Conservation (phyloP, 2,329 filamentous ascomycete genomes). For the Colletotrichum liaoningense region DNA sequence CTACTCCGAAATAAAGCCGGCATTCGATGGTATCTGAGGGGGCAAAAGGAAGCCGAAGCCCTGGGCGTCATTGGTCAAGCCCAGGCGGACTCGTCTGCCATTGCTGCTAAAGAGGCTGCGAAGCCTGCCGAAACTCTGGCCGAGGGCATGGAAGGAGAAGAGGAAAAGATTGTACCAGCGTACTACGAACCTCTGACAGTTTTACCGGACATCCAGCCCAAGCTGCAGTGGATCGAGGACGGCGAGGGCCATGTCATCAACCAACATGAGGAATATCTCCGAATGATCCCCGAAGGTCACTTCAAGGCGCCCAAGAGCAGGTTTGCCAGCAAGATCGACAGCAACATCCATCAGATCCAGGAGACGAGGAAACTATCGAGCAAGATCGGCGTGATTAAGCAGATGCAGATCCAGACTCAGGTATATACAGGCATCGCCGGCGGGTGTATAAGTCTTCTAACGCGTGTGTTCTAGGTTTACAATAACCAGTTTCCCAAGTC, state of each 20-base stretch:
- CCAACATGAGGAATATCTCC: slow-evolving; percentile 85
- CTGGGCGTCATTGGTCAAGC: slow-evolving; percentile 53
- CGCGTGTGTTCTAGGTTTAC: slow-evolving; percentile 76
- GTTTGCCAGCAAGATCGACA: slow-evolving; percentile 83
- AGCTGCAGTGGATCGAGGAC: slow-evolving; percentile 90
- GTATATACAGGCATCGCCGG: slow-evolving; percentile 58
- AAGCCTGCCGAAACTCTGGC: slow-evolving; percentile 81
- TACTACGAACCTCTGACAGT: slow-evolving; percentile 92
- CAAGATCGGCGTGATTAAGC: slow-evolving; percentile 97
- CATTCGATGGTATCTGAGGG: slow-evolving; percentile 89
- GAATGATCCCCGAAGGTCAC: slow-evolving; percentile 77
- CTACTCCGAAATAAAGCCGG: slow-evolving; percentile 85
- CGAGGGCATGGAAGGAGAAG: slow-evolving; percentile 92
- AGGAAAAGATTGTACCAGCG: slow-evolving; percentile 87
- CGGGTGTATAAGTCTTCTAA: not conserved
- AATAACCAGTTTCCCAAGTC: slow-evolving; percentile 99
- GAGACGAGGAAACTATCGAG: slow-evolving; percentile 95
- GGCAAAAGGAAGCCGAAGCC: slow-evolving; percentile 76
- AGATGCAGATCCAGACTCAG: slow-evolving; percentile 99
- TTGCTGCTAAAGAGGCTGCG: slow-evolving; percentile 58
- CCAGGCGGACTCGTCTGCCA: slow-evolving; percentile 57
- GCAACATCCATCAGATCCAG: slow-evolving; percentile 94
- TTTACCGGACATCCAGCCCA: slow-evolving; percentile 84
- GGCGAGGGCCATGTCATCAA: slow-evolving; percentile 89
- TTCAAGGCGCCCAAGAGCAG: slow-evolving; percentile 82